These are phyloP conservation scores for Gnetum montanum DNA, from an alignment of 75 land plant genomes.

Conservation along the genomic window DNA sequence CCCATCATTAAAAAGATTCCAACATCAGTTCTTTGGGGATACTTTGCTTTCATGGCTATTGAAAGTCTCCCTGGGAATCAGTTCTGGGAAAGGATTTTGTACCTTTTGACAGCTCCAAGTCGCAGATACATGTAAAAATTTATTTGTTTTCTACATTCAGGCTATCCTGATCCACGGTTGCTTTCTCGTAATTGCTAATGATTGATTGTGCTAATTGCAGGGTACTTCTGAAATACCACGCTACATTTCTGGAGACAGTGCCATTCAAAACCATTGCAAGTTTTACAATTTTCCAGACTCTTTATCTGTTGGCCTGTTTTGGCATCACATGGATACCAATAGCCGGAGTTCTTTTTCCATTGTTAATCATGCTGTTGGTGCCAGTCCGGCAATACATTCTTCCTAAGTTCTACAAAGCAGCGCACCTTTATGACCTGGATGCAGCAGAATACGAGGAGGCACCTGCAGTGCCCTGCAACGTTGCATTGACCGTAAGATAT, in stretches of 20 bases:
- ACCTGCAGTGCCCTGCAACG: slow-evolving; percentile 33
- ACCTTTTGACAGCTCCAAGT: slow-evolving; percentile 78
- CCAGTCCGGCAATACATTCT: slow-evolving; percentile 75
- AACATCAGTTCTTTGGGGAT: slow-evolving; percentile 87
- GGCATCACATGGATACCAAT: slow-evolving; percentile 82
- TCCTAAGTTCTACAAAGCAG: slow-evolving; percentile 58
- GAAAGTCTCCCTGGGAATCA: slow-evolving; percentile 98
- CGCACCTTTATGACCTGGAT: slow-evolving; percentile 52
- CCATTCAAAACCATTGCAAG: slow-evolving; percentile 65
- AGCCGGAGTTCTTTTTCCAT: slow-evolving; percentile 84
- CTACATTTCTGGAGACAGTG: slow-evolving; percentile 74
- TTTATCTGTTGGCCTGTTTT: slow-evolving; percentile 52
- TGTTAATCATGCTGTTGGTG: slow-evolving; percentile 78
- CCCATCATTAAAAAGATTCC: slow-evolving; percentile 71
- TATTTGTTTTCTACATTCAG: not conserved
- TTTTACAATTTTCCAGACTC: slow-evolving; percentile 74
- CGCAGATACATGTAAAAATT: slow-evolving; percentile 64
- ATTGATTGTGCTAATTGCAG: slow-evolving; percentile 17
- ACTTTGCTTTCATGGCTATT: slow-evolving; percentile 97
- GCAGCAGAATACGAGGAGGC: slow-evolving; percentile 63
- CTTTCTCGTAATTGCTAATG: not conserved
- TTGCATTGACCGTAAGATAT: slow-evolving; percentile 38
- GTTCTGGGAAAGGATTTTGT: slow-evolving; percentile 83
- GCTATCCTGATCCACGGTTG: not conserved
- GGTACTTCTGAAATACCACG: slow-evolving; percentile 61